These are phyloP conservation scores for Angomonas ambiguus DNA, from an alignment of 208 protist species.

Conservation along the genomic window DNA sequence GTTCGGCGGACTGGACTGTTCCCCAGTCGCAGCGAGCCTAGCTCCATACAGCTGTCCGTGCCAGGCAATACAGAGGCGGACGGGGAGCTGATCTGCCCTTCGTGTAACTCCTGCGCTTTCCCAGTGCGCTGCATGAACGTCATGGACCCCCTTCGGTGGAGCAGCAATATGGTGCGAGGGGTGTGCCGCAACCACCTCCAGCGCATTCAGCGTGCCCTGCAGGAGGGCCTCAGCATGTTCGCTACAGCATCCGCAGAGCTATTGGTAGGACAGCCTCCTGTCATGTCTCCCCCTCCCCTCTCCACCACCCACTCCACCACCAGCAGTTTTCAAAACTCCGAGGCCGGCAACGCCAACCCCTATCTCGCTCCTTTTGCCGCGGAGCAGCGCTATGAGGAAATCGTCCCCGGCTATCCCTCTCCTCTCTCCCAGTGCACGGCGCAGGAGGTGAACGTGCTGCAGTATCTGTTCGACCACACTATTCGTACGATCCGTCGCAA, in stretches of 20 bases:
- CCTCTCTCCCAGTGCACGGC: constrained; percentile 41
- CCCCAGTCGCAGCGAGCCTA: background rate
- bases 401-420: constrained; percentile 34
- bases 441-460: constrained; percentile 40
- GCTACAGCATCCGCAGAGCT: constrained; percentile 37
- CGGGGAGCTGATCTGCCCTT: constrained; percentile 41
- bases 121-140: constrained; percentile 87
- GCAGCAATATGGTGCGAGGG: constrained; percentile 85
- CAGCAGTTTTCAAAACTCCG: background rate
- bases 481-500: constrained; percentile 33
- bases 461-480: constrained; percentile 55
- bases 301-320: constrained; percentile 1
- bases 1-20: constrained; percentile 1
- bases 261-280: background rate
- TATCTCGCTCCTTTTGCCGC: too few relatives aligned
- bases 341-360: background rate
- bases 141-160: constrained; percentile 88
- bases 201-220: constrained; percentile 66
- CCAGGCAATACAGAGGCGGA: constrained; percentile 32
- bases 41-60: constrained; percentile 26
- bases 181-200: constrained; percentile 83
- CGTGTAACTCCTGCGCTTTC: constrained; percentile 65
- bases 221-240: constrained; percentile 51
- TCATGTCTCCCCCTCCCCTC: background rate
- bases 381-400: background rate